Percentiles rank a stretch among this genome's conserved stretches.
phyloP scores from a whole-genome alignment of 805 yeast species.

The Kazachstania psychrophila region DNA sequence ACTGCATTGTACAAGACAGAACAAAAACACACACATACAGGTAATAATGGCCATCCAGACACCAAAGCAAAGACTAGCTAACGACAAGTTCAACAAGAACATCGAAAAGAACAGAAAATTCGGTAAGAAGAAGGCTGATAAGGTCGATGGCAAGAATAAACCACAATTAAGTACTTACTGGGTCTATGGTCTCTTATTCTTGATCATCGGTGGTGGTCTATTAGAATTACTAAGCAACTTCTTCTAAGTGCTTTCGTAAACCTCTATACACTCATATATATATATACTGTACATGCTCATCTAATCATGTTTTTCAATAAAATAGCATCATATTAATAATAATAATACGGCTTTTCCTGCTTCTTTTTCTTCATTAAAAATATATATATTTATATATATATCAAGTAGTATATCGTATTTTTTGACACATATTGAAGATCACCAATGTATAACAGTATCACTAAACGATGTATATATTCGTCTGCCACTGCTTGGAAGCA shows the following conservation, averaged over 20 bases:
- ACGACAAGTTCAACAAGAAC: slow-evolving; percentile 67
- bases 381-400: too few species aligned
- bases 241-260: slow-evolving; percentile 33
- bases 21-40: slow-evolving; percentile 1
- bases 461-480: too few species aligned
- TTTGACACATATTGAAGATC: too few species aligned
- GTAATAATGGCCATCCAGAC: slow-evolving; percentile 59
- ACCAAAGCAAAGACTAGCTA: slow-evolving; percentile 81
- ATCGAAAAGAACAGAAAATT: slow-evolving; percentile 50
- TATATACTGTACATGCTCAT: not conserved
- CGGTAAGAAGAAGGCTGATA: slow-evolving; percentile 55
- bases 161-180: slow-evolving; percentile 56
- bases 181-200: slow-evolving; percentile 52
- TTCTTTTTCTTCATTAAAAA: too few species aligned
- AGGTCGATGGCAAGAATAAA: slow-evolving; percentile 30
- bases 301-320: not conserved
- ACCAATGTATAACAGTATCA: too few species aligned
- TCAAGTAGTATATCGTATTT: too few species aligned
- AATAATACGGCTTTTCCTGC: too few species aligned
- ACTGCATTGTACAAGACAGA: too few species aligned
- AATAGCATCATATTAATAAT: too few species aligned
- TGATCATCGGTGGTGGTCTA: slow-evolving; percentile 75
- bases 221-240: slow-evolving; percentile 54
- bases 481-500: too few species aligned
- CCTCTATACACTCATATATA: not conserved